Conservation (phyloP, 257 asterid genomes). For the Salvia miltiorrhiza region DNA sequence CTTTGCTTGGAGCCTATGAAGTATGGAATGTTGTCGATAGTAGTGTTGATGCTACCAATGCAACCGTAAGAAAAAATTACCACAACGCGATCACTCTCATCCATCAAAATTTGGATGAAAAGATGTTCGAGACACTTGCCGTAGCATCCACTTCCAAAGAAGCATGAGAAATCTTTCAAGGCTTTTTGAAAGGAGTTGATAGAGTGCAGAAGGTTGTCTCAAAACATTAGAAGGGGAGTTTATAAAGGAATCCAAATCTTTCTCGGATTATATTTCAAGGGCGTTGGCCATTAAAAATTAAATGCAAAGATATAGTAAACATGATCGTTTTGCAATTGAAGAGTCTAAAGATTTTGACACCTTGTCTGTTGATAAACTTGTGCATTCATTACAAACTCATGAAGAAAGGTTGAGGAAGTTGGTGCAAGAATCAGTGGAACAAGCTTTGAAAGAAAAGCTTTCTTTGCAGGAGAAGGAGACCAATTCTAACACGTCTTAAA, state of each 20-base stretch:
- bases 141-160: not conserved
- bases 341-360: slow-evolving; percentile 1
- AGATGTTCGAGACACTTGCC: not conserved
- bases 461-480: not conserved
- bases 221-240: not conserved
- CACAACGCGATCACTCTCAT: not conserved
- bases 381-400: slow-evolving; percentile 9
- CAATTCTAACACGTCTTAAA: not conserved
- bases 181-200: not conserved
- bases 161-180: not conserved
- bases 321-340: not conserved
- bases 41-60: not conserved
- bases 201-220: not conserved
- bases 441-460: not conserved
- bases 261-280: not conserved
- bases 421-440: not conserved
- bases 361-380: not conserved
- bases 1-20: slow-evolving; percentile 10
- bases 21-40: not conserved
- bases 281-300: not conserved
- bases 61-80: not conserved
- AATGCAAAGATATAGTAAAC: slow-evolving; percentile 3
- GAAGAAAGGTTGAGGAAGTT: not conserved
- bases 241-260: not conserved
- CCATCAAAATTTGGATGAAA: not conserved